phyloP scores from a whole-genome alignment of 768 basidiomycete species.

The Suillus americanus region DNA sequence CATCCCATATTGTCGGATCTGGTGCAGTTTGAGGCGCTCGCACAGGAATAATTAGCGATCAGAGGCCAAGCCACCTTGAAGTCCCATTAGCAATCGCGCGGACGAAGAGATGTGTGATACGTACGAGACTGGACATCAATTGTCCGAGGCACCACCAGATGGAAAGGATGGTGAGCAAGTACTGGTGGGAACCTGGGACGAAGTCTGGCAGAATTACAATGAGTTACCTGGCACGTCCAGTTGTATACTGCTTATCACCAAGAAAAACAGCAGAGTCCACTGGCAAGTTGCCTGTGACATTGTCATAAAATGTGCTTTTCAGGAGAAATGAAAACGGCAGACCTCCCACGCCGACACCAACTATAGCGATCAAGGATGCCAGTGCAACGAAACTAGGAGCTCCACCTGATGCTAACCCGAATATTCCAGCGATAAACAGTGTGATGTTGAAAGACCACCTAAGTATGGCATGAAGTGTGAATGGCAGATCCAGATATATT shows the following conservation, averaged over 20 bases:
- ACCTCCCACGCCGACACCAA: constrained; percentile 51
- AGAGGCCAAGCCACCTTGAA: constrained; percentile 58
- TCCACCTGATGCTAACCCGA: constrained; percentile 51
- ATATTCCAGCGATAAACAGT: constrained; percentile 51
- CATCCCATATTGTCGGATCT: constrained; percentile 60
- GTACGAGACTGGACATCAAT: constrained; percentile 46
- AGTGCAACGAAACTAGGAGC: constrained; percentile 47
- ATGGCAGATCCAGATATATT: not conserved
- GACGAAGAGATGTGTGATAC: constrained; percentile 4
- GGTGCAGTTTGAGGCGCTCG: constrained; percentile 33
- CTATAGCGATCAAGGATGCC: constrained; percentile 44
- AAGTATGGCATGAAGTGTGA: not conserved
- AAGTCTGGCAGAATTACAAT: constrained; percentile 39
- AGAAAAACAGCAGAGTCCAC: constrained; percentile 55
- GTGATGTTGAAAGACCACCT: constrained; percentile 58
- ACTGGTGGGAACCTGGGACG: constrained; percentile 54
- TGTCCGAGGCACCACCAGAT: constrained; percentile 64
- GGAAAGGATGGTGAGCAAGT: constrained; percentile 54
- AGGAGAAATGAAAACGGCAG: constrained; percentile 3
- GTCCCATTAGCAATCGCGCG: not conserved
- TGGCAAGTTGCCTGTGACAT: constrained; percentile 46
- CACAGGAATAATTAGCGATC: constrained; percentile 54
- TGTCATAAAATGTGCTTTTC: not conserved
- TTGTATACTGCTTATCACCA: constrained; percentile 26
- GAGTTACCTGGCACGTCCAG: not conserved